Base-by-base conservation (phyloP, 2,329 filamentous ascomycete genomes). In the Epichloe typhina region DNA sequence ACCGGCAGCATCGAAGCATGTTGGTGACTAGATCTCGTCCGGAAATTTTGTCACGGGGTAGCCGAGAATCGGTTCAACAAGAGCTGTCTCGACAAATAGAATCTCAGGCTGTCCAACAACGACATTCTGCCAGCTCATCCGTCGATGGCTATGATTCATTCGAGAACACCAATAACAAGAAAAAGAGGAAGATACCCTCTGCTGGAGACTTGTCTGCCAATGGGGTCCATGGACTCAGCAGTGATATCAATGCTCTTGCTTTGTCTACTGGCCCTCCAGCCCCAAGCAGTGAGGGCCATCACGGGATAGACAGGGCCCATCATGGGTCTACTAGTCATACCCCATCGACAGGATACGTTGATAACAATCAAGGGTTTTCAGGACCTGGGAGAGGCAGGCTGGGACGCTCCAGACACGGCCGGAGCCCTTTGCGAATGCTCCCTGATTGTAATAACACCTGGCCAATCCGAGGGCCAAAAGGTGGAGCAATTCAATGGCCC, bases 91-190 rank as follows among this genome's bases (percentile, higher is more conserved):
- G 71, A 52, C 70, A 73, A 47, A 53, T 65, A 2, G 73, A 73
- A 51, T 67, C 72, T 17, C 74, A 44, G 40, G 21, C 12, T 19
- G 26, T 40, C 13, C 40, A 80, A 42, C 78, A 80, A 21, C 77
- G 83, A 46, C 77, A 76, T 42, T 88, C 87, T 12, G 82, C 83
- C 23, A 76, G 79, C 5, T 84, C 83, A 4, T 85, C 84, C 3
- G 72, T 80, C 11, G 91, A 97, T 64, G 89, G 90, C 13, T 97
- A 97, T 65, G 93, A 98, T 66, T 93, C 88, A 6, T 95, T 96
- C 61, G 93, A 98, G 67, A 97, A 97, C 61, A 95, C 88, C 37
- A 97, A 95, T 66, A 98, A 98, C 65, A 98, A 98, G 70, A 98
- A 97, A 73, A 97, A 98, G 69, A 80, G 93, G 58, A 98, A 98